Conservation (phyloP, 768 basidiomycete genomes). For the Rubroboletus satanas region DNA sequence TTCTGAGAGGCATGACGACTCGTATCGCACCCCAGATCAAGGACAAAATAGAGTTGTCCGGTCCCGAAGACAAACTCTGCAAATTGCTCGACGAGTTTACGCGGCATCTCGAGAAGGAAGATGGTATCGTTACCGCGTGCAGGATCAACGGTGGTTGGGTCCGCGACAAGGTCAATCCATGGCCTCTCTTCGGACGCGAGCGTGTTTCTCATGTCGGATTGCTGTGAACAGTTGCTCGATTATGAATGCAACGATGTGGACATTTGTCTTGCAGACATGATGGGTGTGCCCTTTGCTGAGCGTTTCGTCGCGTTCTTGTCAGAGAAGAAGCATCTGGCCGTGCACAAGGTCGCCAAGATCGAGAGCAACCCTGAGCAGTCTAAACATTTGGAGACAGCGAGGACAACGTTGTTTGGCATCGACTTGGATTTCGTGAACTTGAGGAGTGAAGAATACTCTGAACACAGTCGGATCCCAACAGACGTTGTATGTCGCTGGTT, state of each 20-base stretch:
- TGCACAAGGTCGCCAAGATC: slow-evolving; percentile 69
- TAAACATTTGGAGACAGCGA: slow-evolving; percentile 96
- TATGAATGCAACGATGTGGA: slow-evolving; percentile 88
- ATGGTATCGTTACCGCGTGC: slow-evolving; percentile 60
- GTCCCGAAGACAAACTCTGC: slow-evolving; percentile 68
- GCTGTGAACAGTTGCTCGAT: slow-evolving; percentile 62
- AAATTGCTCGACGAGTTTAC: slow-evolving; percentile 78
- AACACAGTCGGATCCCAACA: slow-evolving; percentile 84
- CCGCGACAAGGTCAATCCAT: slow-evolving; percentile 78
- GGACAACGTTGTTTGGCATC: slow-evolving; percentile 70
- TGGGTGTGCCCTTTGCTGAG: slow-evolving; percentile 86
- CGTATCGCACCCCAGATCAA: slow-evolving; percentile 31
- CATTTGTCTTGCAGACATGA: slow-evolving; percentile 83
- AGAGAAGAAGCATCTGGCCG: slow-evolving; percentile 28
- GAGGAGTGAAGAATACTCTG: slow-evolving; percentile 87
- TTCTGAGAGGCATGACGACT: slow-evolving; percentile 28
- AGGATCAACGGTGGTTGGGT: slow-evolving; percentile 99
- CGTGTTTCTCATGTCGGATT: slow-evolving; percentile 12
- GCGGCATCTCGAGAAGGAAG: slow-evolving; percentile 45
- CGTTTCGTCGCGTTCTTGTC: slow-evolving; percentile 60
- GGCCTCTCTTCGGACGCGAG: slow-evolving; percentile 3
- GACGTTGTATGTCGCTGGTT: slow-evolving; percentile 57
- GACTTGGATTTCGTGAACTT: slow-evolving; percentile 94
- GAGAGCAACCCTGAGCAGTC: slow-evolving; percentile 95
- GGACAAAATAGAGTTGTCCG: slow-evolving; percentile 53